Evolutionary conservation across 352 stramenopile genomes (phyloP).

Genomic region (Bremia lactucae): DNA sequence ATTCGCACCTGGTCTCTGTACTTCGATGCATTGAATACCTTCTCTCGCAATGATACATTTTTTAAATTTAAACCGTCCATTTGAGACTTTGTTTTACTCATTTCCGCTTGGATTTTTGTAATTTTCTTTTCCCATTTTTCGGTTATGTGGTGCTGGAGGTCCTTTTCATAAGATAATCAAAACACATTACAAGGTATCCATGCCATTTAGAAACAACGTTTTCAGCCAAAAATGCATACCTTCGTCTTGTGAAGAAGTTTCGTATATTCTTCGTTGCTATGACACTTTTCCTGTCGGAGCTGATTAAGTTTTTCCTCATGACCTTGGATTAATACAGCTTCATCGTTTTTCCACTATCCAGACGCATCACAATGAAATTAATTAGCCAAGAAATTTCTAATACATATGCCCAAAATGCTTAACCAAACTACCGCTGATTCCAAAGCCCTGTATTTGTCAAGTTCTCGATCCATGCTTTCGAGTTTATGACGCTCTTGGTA

Average conservation of each 20-base stretch:
- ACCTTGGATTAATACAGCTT: conserved; percentile 36
- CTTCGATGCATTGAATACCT: conserved; percentile 40
- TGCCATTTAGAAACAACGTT: too few relatives aligned
- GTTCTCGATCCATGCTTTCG: conserved; percentile 34
- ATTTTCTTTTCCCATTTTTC: conserved; percentile 76
- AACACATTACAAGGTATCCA: too few relatives aligned
- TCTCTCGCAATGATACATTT: conserved; percentile 63
- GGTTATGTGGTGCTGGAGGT: conserved; percentile 52
- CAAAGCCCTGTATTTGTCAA: conserved; percentile 50
- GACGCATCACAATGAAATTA: conserved; percentile 1
- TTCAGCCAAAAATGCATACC: conserved; percentile 16
- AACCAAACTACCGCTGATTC: conserved; percentile 40
- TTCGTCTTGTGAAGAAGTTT: conserved; percentile 49
- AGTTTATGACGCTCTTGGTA: conserved; percentile 35
- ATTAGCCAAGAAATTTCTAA: conserved; percentile 1
- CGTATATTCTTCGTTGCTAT: conserved; percentile 38
- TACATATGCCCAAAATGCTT: neutral
- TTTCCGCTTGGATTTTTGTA: conserved; percentile 50
- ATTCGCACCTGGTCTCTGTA: conserved; percentile 59
- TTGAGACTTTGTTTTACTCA: conserved; percentile 53
- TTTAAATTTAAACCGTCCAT: conserved; percentile 72
- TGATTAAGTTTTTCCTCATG: conserved; percentile 48
- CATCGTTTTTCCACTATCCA: conserved; percentile 50
- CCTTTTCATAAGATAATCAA: conserved; percentile 20
- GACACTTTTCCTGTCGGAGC: conserved; percentile 50